These are phyloP conservation scores for Neurospora sp. DNA, from an alignment of 495 filamentous ascomycete genomes.

Conservation along the genomic window DNA sequence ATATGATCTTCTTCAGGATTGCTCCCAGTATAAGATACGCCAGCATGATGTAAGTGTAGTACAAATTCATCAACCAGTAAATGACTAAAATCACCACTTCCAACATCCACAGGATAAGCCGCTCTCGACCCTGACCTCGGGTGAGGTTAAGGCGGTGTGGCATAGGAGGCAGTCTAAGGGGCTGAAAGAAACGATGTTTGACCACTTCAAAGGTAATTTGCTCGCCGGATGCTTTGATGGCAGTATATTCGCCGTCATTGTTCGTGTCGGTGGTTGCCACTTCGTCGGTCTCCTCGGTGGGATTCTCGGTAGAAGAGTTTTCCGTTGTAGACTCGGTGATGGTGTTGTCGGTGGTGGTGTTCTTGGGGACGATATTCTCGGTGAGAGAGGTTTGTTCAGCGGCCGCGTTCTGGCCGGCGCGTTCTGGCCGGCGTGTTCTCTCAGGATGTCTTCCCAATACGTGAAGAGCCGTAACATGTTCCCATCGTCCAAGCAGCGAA, in stretches of 20 bases:
- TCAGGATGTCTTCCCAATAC: neutral
- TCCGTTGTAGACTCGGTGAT: neutral
- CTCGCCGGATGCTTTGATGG: neutral
- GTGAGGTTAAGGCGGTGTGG: neutral
- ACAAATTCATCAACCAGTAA: neutral
- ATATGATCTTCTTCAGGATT: no score
- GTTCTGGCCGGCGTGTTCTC: no score
- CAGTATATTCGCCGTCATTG: neutral
- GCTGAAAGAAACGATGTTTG: neutral
- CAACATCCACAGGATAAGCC: neutral
- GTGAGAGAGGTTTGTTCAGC: neutral
- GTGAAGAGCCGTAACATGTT: neutral
- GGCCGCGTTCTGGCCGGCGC: neutral
- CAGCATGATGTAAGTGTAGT: neutral
- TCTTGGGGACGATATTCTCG: neutral
- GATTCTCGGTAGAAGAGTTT: neutral
- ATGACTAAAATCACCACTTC: neutral
- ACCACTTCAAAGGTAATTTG: neutral
- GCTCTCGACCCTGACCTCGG: neutral
- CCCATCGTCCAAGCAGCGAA: neutral
- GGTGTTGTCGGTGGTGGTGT: neutral
- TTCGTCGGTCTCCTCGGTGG: neutral
- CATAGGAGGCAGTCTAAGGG: neutral
- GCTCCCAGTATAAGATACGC: no score
- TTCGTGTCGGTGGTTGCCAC: neutral